These are phyloP conservation scores for Botrytis elliptica DNA, from an alignment of 2,329 filamentous ascomycete species.

Conservation along the genomic window DNA sequence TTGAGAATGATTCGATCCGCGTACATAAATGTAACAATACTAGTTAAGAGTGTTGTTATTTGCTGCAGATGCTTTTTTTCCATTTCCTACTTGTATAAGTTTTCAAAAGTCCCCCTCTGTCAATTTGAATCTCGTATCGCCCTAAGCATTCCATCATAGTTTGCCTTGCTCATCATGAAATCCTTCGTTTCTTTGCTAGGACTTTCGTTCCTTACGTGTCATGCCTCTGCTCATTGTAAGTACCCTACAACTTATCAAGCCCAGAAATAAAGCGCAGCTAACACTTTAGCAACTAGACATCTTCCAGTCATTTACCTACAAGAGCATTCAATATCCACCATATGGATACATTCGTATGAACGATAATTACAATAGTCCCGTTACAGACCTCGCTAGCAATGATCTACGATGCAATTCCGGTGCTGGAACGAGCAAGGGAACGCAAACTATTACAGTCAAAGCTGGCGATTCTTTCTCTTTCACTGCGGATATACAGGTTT, in stretches of 20 bases:
- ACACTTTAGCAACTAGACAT: conserved; percentile 27
- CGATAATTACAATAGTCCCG: conserved; percentile 49
- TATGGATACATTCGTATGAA: conserved; percentile 52
- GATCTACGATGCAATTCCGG: conserved; percentile 46
- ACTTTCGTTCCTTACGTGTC: background rate
- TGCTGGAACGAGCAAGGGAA: conserved; percentile 30
- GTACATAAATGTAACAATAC: background rate
- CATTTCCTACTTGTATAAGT: background rate
- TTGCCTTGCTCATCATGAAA: conserved; percentile 7
- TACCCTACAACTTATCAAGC: background rate
- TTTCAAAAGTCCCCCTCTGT: background rate
- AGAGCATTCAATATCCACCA: conserved; percentile 36
- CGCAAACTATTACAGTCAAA: conserved; percentile 36
- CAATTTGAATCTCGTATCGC: background rate
- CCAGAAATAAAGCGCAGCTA: background rate
- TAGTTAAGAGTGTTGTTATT: background rate
- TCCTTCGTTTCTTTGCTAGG: background rate
- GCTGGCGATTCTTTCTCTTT: conserved; percentile 47
- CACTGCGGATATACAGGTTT: conserved; percentile 44
- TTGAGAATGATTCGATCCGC: background rate
- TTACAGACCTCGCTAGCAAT: conserved; percentile 40
- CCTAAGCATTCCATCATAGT: background rate
- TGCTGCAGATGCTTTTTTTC: background rate
- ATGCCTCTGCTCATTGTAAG: conserved; percentile 21
- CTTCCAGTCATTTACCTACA: conserved; percentile 32